Conservation (phyloP, 257 asterid genomes). For the Scutellaria barbata region DNA sequence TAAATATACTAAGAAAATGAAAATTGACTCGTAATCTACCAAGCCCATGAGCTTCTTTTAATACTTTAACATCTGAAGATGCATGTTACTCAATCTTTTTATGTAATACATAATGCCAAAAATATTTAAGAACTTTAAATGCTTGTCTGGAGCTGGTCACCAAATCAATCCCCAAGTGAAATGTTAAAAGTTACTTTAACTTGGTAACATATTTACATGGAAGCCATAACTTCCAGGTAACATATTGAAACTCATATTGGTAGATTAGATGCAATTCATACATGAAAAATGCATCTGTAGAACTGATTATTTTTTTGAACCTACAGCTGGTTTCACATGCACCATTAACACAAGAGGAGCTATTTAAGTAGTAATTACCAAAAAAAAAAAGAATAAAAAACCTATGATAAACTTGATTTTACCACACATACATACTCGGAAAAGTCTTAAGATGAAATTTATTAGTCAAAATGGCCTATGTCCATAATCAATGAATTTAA, state of each 20-base stretch:
- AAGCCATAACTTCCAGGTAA: no score
- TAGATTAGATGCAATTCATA: not conserved
- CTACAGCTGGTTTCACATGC: not conserved
- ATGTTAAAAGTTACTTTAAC: no score
- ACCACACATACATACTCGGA: no score
- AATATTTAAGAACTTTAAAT: no score
- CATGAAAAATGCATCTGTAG: not conserved
- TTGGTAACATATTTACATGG: no score
- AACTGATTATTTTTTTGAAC: not conserved
- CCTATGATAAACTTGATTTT: not conserved
- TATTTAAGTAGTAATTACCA: not conserved
- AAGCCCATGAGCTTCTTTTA: not conserved
- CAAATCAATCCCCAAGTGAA: no score
- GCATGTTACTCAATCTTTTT: no score
- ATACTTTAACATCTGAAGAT: no score
- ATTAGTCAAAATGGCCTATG: not conserved
- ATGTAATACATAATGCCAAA: no score
- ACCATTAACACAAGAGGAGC: not conserved
- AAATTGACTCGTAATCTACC: not conserved
- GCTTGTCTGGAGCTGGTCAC: no score
- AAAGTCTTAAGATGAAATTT: not conserved
- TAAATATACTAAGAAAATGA: no score
- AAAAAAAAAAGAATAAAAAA: not conserved
- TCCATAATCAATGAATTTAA: not conserved
- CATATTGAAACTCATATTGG: no score